Evolutionary conservation across 805 yeast genomes (phyloP).

Genomic region (Kodamaea jinghongensis): DNA sequence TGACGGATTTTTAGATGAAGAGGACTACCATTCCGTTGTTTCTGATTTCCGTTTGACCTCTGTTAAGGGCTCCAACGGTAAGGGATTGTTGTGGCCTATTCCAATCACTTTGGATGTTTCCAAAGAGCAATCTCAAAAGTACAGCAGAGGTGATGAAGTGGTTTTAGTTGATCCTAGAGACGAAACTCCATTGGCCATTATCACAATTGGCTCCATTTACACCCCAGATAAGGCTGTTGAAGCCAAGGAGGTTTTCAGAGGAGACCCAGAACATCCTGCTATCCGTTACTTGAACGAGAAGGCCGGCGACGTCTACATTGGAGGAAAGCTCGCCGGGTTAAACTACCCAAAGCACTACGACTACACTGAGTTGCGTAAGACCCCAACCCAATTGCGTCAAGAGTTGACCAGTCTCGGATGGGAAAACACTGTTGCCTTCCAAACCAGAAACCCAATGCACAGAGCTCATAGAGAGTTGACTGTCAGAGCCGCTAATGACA

Average conservation of each 20-base stretch:
- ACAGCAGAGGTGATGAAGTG: constrained; percentile 57
- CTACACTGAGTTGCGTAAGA: constrained; percentile 80
- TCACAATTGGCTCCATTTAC: constrained; percentile 77
- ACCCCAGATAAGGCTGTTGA: constrained; percentile 76
- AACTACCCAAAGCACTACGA: constrained; percentile 86
- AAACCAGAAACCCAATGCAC: constrained; percentile 98
- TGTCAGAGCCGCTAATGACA: constrained; percentile 92
- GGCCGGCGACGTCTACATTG: constrained; percentile 83
- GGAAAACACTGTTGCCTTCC: constrained; percentile 88
- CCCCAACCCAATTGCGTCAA: constrained; percentile 85
- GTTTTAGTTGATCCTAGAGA: constrained; percentile 81
- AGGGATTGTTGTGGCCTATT: constrained; percentile 83
- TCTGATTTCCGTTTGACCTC: constrained; percentile 65
- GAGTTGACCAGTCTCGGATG: constrained; percentile 82
- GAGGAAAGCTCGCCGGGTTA: constrained; percentile 85
- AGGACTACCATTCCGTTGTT: constrained; percentile 68
- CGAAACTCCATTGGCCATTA: constrained; percentile 72
- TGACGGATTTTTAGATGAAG: constrained; percentile 62
- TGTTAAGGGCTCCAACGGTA: constrained; percentile 29
- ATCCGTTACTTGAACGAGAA: constrained; percentile 64
- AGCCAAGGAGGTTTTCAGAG: constrained; percentile 87
- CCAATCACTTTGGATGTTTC: constrained; percentile 87
- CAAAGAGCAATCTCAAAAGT: constrained; percentile 43
- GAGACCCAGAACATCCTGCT: constrained; percentile 97
- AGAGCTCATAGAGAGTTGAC: constrained; percentile 96